Conservation (phyloP, 371 early-diverging fungal species). For the Saksenaea oblongispora region DNA sequence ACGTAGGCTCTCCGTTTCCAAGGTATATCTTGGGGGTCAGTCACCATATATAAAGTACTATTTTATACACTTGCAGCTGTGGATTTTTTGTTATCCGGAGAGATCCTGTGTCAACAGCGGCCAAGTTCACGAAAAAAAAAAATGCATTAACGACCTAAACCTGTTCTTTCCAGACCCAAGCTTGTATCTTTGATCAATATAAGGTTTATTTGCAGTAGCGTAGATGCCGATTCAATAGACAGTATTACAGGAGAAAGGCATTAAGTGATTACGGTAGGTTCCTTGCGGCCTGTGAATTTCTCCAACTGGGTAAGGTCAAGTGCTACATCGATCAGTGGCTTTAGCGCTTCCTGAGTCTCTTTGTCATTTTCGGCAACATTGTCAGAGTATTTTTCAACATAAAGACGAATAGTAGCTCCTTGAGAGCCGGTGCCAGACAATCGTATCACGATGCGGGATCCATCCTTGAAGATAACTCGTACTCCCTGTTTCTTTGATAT, state of each 20-base stretch:
- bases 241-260: neutral
- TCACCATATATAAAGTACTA: too few relatives aligned
- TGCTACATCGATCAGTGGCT: conserved; percentile 87
- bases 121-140: too few relatives aligned
- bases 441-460: conserved; percentile 90
- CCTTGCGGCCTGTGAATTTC: conserved; percentile 85
- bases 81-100: too few relatives aligned
- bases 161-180: too few relatives aligned
- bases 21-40: too few relatives aligned
- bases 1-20: too few relatives aligned
- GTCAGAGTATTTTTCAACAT: conserved; percentile 90
- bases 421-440: conserved; percentile 94
- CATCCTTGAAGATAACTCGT: conserved; percentile 87
- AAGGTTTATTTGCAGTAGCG: neutral
- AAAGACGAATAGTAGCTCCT: conserved; percentile 95
- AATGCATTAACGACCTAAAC: too few relatives aligned
- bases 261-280: conserved; percentile 94
- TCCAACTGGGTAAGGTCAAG: conserved; percentile 75
- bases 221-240: neutral
- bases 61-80: too few relatives aligned
- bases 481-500: conserved; percentile 92
- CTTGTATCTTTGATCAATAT: too few relatives aligned
- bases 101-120: too few relatives aligned
- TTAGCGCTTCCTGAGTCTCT: conserved; percentile 83
- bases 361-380: conserved; percentile 58